Conservation (phyloP, 805 yeast genomes). For the Candida tammaniensis region DNA sequence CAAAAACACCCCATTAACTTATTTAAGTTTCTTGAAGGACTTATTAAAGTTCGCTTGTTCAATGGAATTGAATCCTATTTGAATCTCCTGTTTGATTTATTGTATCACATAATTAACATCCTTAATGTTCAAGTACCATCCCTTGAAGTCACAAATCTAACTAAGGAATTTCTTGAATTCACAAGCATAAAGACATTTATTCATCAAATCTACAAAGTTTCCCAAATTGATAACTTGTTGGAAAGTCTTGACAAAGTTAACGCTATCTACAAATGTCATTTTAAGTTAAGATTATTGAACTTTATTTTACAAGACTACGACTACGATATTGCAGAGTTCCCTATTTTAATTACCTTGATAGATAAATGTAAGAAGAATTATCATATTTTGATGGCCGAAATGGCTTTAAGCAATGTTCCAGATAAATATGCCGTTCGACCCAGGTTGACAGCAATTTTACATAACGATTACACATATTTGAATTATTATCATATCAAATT, state of each 20-base stretch:
- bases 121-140: slow-evolving; percentile 1
- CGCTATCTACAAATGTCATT: slow-evolving; percentile 5
- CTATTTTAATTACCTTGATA: neutral
- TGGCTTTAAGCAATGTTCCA: slow-evolving; percentile 1
- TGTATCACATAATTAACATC: slow-evolving; percentile 7
- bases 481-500: slow-evolving; percentile 9
- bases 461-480: slow-evolving; percentile 7
- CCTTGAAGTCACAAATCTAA: neutral
- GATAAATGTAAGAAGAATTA: slow-evolving; percentile 5
- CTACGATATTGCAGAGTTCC: neutral
- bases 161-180: slow-evolving; percentile 1
- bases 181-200: neutral
- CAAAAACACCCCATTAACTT: slow-evolving; percentile 5
- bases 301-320: slow-evolving; percentile 7
- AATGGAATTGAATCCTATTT: too few species aligned
- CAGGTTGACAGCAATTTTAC: slow-evolving; percentile 1
- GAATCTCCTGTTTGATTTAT: slow-evolving; percentile 2
- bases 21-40: neutral
- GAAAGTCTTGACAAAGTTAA: neutral
- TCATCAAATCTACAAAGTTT: neutral
- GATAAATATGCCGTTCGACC: slow-evolving; percentile 2
- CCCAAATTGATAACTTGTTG: neutral
- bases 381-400: slow-evolving; percentile 8
- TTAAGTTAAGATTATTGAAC: slow-evolving; percentile 7
- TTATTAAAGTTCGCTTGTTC: neutral